Percentiles rank a stretch among this genome's conserved stretches.
Conservation (phyloP, 78 protist species). For the Cavenderia fasciculata region DNA sequence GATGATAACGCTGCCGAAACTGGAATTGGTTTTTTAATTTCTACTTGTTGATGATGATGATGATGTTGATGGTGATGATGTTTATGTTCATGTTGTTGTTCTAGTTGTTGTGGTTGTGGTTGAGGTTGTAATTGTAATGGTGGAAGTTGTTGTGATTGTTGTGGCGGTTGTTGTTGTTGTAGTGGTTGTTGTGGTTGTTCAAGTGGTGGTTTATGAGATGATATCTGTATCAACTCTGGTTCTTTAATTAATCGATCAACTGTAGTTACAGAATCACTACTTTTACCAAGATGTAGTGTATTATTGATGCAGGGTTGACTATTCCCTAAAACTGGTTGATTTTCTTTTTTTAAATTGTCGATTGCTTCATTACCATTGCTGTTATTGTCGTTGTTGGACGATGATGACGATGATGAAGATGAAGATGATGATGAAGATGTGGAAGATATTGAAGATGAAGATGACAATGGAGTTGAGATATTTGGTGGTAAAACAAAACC, state of each 20-base stretch:
- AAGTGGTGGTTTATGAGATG: neutral
- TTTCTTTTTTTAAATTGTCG: too few species aligned
- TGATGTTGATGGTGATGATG: neutral
- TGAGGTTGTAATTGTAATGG: neutral
- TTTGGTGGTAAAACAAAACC: too few species aligned
- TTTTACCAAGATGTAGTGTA: too few species aligned
- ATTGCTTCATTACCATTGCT: too few species aligned
- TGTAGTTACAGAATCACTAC: too few species aligned
- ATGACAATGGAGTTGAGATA: neutral
- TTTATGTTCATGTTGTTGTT: neutral
- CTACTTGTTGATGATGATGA: neutral
- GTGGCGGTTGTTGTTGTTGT: constrained; percentile 19
- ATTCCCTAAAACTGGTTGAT: too few species aligned
- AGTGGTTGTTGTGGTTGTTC: neutral
- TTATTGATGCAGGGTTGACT: too few species aligned
- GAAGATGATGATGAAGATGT: constrained; percentile 10
- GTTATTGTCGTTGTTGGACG: neutral
- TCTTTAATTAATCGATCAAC: neutral
- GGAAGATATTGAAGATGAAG: constrained; percentile 10
- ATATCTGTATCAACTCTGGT: neutral
- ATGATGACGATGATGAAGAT: constrained; percentile 3
- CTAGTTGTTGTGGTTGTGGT: neutral
- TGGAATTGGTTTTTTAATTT: too few species aligned
- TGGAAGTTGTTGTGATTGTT: neutral
- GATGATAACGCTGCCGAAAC: too few species aligned